Evolutionary conservation across 768 basidiomycete genomes (phyloP).

Genomic region (Hygrocybe punicea): DNA sequence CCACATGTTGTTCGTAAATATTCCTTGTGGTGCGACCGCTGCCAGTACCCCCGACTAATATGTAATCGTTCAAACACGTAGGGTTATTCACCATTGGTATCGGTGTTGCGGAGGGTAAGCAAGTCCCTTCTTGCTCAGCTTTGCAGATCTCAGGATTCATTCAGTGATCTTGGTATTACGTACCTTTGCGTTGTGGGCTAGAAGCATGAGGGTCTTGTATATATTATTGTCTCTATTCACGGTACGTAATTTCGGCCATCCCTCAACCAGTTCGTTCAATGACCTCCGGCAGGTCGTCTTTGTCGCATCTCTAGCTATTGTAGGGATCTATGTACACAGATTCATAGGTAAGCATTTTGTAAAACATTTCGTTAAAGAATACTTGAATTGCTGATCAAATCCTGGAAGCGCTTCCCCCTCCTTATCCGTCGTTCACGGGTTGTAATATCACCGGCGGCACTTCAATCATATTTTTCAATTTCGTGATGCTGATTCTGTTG

Average conservation of each 20-base stretch:
- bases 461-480: background rate
- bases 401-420: background rate
- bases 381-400: background rate
- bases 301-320: background rate
- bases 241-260: background rate
- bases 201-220: background rate
- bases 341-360: background rate
- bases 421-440: background rate
- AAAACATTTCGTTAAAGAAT: no score
- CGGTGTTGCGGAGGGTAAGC: background rate
- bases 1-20: no score
- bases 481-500: background rate
- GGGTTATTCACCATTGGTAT: no score
- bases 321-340: background rate
- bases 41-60: no score
- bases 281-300: background rate
- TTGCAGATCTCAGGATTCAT: background rate
- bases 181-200: background rate
- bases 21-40: no score
- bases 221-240: background rate
- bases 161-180: slow-evolving; percentile 1
- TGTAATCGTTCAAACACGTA: no score
- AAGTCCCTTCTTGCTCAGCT: background rate
- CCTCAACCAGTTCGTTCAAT: background rate
- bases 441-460: background rate